Evolutionary conservation across 2,329 filamentous ascomycete genomes (phyloP).

Genomic region (Biscogniauxia sp.): DNA sequence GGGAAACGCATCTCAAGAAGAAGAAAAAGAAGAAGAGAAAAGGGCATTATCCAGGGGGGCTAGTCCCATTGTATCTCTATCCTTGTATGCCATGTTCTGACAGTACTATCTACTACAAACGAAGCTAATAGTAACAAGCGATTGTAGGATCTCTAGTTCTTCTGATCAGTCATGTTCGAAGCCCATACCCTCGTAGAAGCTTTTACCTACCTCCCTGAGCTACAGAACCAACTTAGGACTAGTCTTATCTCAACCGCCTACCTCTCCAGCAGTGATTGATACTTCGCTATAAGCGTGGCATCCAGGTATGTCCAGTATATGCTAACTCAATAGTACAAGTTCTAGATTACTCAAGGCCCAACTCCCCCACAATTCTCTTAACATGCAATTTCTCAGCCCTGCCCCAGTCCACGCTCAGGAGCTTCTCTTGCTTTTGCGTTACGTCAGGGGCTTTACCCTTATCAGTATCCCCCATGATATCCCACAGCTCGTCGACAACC

Average conservation of each 20-base stretch:
- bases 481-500: conserved; percentile 62
- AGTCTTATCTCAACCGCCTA: background rate
- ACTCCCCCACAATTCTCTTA: conserved; percentile 40
- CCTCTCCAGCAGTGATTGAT: background rate
- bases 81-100: background rate
- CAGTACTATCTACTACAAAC: background rate
- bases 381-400: conserved; percentile 48
- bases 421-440: conserved; percentile 17
- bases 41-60: background rate
- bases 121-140: background rate
- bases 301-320: background rate
- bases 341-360: conserved; percentile 37
- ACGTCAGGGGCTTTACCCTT: conserved; percentile 13
- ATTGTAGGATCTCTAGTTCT: background rate
- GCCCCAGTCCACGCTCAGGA: conserved; percentile 58
- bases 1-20: background rate
- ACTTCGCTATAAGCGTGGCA: background rate
- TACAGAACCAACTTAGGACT: background rate
- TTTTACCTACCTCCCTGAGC: no score
- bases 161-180: no score
- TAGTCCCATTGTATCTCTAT: background rate
- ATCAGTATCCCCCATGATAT: conserved; percentile 33
- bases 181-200: no score
- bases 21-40: no score
- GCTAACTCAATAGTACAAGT: background rate